Evolutionary conservation across 805 yeast genomes (phyloP), one percentile per base, ranked within the genome.

Genomic region (Candida michaelii): DNA sequence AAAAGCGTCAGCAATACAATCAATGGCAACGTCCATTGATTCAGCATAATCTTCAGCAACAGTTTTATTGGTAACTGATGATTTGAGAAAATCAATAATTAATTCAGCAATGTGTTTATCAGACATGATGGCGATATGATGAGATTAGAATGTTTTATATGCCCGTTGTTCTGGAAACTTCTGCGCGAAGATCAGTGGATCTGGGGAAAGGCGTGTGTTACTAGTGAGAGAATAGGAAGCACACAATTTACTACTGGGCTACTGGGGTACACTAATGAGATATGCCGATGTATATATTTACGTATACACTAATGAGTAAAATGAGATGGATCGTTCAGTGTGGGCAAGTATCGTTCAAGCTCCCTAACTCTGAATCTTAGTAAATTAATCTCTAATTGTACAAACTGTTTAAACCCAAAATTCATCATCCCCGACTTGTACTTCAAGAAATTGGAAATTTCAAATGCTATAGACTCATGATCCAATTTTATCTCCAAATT

Each of bases 11-110:
- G 86, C 79, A 44, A 93, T 79, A 70, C 97, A 89, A 58, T 89
- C 96, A 51, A 89, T 77, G 47, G 98, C 98, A 39, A 91, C 95
- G 51, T 89, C 97, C 53, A 91, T 73, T 8, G 97, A 88, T 53
- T 93, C 98, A 43, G 76, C 74, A 59, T 82, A 87, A 50, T 91
- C 98, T 48, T 82, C 85, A 27, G 83, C 66, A 35, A 90, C 77
- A 32, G 77, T 76, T 32, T 86, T 85, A 48, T 76, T 74, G 35
- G 74, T 59, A 14, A 85, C 77, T 9, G 86, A 66, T 13, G 69
- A 55, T 53, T 78, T 74, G 53, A 93, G 74, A 62, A 83, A 91
- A 47, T 80, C 78, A 34, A 89, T 82, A 51, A 91, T 82, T 39
- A 88, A 79, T 38, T 80, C 70, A 2, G 95, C 91, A 38, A 80